Evolutionary conservation across 1,284 basidiomycete genomes (phyloP).

Genomic region (Apiotrichum sp.): DNA sequence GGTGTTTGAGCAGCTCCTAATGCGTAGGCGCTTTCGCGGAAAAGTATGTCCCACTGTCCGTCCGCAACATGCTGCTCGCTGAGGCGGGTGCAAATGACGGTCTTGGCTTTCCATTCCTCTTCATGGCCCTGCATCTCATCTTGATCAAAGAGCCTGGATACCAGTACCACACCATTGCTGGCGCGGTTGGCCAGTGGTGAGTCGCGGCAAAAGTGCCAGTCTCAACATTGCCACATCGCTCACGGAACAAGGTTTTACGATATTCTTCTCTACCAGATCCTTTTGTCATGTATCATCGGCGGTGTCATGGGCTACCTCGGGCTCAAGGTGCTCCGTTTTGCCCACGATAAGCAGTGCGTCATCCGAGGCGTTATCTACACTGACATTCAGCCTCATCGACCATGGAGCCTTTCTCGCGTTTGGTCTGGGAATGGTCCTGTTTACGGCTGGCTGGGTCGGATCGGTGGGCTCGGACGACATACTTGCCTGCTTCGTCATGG

Average conservation of each 20-base stretch:
- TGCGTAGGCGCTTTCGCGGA: conserved; percentile 39
- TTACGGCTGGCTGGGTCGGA: conserved; percentile 79
- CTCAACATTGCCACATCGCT: too few relatives aligned
- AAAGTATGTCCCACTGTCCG: conserved; percentile 41
- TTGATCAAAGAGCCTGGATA: conserved; percentile 52
- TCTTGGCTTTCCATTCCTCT: conserved; percentile 91
- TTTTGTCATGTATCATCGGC: conserved; percentile 71
- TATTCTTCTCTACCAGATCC: conserved; percentile 49
- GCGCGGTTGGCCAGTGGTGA: conserved; percentile 59
- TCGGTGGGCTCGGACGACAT: conserved; percentile 88
- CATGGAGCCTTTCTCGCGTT: conserved; percentile 46
- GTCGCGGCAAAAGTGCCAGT: conserved; percentile 34
- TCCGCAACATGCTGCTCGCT: conserved; percentile 43
- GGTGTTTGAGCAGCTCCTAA: not conserved
- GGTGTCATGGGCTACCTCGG: conserved; percentile 62
- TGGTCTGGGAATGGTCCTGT: conserved; percentile 46
- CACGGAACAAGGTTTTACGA: conserved; percentile 35
- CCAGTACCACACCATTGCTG: conserved; percentile 48
- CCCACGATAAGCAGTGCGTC: conserved; percentile 40
- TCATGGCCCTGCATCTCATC: conserved; percentile 79
- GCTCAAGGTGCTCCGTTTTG: conserved; percentile 33
- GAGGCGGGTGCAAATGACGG: conserved; percentile 57
- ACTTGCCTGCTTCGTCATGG: conserved; percentile 50
- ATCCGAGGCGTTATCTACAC: conserved; percentile 60
- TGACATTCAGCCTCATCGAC: conserved; percentile 47